A percentile compares a stretch with the other conserved stretches of the same genome.
phyloP scores from a whole-genome alignment of 2,329 filamentous ascomycete genomes.

The Ceratocystiopsis sp. region DNA sequence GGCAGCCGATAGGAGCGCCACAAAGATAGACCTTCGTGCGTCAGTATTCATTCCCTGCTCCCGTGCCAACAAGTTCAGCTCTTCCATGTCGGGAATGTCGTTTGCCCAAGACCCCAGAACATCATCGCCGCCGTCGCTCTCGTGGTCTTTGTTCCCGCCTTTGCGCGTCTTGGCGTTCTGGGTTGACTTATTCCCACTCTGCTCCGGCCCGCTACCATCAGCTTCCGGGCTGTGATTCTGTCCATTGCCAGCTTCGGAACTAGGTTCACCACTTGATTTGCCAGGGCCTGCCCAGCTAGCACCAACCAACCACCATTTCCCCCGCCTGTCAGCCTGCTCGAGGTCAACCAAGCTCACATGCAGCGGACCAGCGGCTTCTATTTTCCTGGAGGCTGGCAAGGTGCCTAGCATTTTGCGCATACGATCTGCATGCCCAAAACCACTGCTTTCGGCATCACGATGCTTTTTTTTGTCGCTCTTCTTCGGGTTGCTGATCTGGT shows the following conservation, averaged over 20 bases:
- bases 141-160: too few species aligned
- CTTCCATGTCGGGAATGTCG: slow-evolving; percentile 48
- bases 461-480: slow-evolving; percentile 73
- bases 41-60: slow-evolving; percentile 78
- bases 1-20: slow-evolving; percentile 70
- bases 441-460: slow-evolving; percentile 31
- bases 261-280: too few species aligned
- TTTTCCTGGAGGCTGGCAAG: slow-evolving; percentile 41
- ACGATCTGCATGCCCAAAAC: slow-evolving; percentile 64
- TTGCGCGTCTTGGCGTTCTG: too few species aligned
- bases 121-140: slow-evolving; percentile 15
- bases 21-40: slow-evolving; percentile 78
- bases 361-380: slow-evolving; percentile 65
- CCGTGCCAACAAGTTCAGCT: slow-evolving; percentile 41
- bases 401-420: slow-evolving; percentile 81
- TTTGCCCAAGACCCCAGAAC: slow-evolving; percentile 24
- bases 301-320: slow-evolving; percentile 97
- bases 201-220: too few species aligned
- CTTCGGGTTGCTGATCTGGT: slow-evolving; percentile 85
- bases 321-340: slow-evolving; percentile 63
- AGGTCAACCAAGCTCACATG: slow-evolving; percentile 71
- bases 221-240: too few species aligned
- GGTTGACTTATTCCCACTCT: too few species aligned
- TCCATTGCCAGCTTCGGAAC: neutral
- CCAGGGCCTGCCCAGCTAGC: slow-evolving; percentile 58